Conservation (phyloP, 495 filamentous ascomycete species). For the Lasiosphaeria ovina region DNA sequence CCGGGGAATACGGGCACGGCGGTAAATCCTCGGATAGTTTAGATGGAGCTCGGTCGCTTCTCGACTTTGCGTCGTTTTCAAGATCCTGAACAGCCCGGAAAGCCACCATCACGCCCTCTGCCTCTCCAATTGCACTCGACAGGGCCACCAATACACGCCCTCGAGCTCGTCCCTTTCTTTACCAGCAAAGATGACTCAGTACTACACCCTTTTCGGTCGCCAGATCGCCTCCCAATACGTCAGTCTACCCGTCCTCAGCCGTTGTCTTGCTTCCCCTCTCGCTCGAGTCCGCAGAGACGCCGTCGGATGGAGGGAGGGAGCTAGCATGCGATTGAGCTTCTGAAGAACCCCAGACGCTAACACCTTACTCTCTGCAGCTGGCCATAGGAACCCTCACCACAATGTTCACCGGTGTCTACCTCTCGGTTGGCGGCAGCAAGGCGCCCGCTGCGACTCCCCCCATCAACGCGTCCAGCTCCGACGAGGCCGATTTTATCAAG, state of each 20-base stretch:
- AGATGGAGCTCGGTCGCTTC: constrained; percentile 15
- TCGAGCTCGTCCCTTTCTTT: constrained; percentile 34
- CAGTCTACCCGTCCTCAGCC: constrained; percentile 43
- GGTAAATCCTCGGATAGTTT: constrained; percentile 19
- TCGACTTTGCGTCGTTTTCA: constrained; percentile 25
- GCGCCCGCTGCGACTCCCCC: constrained; percentile 60
- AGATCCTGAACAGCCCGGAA: constrained; percentile 13
- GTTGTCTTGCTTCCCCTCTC: neutral
- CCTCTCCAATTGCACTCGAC: constrained; percentile 27
- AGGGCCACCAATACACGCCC: constrained; percentile 37
- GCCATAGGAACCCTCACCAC: constrained; percentile 77
- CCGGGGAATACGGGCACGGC: neutral
- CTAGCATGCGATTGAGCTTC: constrained; percentile 4
- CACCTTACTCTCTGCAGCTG: constrained; percentile 57
- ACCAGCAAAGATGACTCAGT: constrained; percentile 73
- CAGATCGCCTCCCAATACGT: constrained; percentile 93
- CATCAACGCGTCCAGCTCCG: constrained; percentile 82
- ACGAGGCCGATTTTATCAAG: constrained; percentile 98
- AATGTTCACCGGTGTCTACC: constrained; percentile 56
- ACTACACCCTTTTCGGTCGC: constrained; percentile 82
- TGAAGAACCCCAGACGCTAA: constrained; percentile 19
- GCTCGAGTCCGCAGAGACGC: neutral
- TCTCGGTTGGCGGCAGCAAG: constrained; percentile 61
- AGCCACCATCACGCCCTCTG: constrained; percentile 13
- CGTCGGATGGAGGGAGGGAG: neutral